phyloP scores from a whole-genome alignment of 768 basidiomycete species.

The Leccinum arenicola region DNA sequence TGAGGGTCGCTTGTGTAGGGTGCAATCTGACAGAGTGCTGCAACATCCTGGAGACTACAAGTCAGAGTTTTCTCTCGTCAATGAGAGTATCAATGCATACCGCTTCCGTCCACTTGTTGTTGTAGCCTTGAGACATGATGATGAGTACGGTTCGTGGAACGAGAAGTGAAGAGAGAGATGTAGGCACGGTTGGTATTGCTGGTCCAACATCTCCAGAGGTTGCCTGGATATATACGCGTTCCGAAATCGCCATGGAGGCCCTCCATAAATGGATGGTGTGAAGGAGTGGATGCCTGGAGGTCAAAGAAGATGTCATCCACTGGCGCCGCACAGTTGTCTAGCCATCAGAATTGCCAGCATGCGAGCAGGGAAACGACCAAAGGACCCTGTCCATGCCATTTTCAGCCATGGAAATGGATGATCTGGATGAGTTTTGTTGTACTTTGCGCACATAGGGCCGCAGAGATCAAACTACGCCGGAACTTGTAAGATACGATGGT shows the following conservation, averaged over 20 bases:
- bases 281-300: slow-evolving; percentile 15
- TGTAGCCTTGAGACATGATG: slow-evolving; percentile 14
- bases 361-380: slow-evolving; percentile 1
- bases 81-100: slow-evolving; percentile 2
- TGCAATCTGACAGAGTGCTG: neutral
- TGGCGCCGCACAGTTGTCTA: slow-evolving; percentile 14
- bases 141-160: neutral
- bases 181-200: slow-evolving; percentile 1
- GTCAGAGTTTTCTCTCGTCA: slow-evolving; percentile 3
- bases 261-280: slow-evolving; percentile 16
- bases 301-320: slow-evolving; percentile 9
- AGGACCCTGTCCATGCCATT: slow-evolving; percentile 14
- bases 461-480: slow-evolving; percentile 1
- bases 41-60: slow-evolving; percentile 6
- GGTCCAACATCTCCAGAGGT: slow-evolving; percentile 6
- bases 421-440: slow-evolving; percentile 8
- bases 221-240: slow-evolving; percentile 18
- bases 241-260: slow-evolving; percentile 17
- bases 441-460: neutral
- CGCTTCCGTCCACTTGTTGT: neutral
- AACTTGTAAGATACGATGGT: slow-evolving; percentile 3
- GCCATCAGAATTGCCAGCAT: slow-evolving; percentile 12
- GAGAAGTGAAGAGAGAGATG: neutral
- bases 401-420: slow-evolving; percentile 5
- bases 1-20: neutral